These are phyloP conservation scores for Candida sp. DNA, from an alignment of 1,139 yeast species.

Conservation along the genomic window DNA sequence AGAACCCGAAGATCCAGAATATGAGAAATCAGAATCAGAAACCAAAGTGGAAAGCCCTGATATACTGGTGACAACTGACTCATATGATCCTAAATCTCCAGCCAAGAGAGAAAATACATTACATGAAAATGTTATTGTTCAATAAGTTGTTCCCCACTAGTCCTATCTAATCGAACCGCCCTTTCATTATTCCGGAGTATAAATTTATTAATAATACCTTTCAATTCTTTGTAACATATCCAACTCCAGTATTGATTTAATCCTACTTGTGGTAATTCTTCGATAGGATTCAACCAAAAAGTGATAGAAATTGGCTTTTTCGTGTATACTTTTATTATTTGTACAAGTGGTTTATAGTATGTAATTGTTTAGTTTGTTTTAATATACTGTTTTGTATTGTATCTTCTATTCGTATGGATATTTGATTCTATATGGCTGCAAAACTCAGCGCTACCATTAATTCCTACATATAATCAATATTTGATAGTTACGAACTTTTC, in stretches of 20 bases:
- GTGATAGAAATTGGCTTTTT: too few relatives aligned
- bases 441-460: not conserved
- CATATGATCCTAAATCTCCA: not conserved
- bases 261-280: too few relatives aligned
- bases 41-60: not conserved
- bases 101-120: not conserved
- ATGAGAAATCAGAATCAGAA: not conserved
- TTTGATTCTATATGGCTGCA: not conserved
- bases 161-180: not conserved
- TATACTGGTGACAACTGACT: not conserved
- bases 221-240: not conserved
- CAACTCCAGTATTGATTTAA: not conserved
- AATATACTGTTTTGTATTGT: too few relatives aligned
- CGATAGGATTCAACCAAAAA: too few relatives aligned
- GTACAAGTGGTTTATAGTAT: not conserved
- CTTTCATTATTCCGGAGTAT: not conserved
- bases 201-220: not conserved
- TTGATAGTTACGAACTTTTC: not conserved
- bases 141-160: not conserved
- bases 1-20: constrained; percentile 24
- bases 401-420: too few relatives aligned
- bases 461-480: not conserved
- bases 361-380: not conserved
- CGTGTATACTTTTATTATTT: too few relatives aligned
- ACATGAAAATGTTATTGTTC: not conserved